Conservation (phyloP, 2,329 filamentous ascomycete genomes). For the Blastomyces silverae region DNA sequence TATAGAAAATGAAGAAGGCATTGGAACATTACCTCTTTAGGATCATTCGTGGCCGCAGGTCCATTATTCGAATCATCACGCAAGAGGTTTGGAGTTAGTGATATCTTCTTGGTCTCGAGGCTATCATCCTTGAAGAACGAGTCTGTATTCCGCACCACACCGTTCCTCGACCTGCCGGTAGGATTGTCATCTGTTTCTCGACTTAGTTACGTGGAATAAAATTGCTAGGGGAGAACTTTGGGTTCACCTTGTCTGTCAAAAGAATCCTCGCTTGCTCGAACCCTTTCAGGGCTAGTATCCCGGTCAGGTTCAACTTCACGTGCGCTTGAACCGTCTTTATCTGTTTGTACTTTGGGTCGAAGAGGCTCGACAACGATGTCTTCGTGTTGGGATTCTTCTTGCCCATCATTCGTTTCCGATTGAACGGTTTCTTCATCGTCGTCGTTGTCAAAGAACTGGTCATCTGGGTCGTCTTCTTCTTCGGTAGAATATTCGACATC, state of each 20-base stretch:
- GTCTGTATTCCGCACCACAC: slow-evolving; percentile 82
- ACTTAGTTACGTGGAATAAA: slow-evolving; percentile 4
- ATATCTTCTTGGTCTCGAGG: slow-evolving; percentile 94
- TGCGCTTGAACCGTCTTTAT: slow-evolving; percentile 27
- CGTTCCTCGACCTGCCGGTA: slow-evolving; percentile 62
- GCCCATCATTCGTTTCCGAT: slow-evolving; percentile 29
- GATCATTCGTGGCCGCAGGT: slow-evolving; percentile 27
- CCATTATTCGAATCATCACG: slow-evolving; percentile 60
- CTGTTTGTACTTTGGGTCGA: slow-evolving; percentile 38
- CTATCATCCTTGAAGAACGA: slow-evolving; percentile 97
- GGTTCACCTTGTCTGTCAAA: slow-evolving; percentile 45
- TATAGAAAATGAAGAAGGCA: neutral
- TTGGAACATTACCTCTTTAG: slow-evolving; percentile 34
- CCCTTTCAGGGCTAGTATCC: slow-evolving; percentile 33
- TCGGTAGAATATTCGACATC: slow-evolving; percentile 78
- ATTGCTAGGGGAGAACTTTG: neutral
- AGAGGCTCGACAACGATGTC: slow-evolving; percentile 42
- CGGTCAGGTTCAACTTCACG: slow-evolving; percentile 28
- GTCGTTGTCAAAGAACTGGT: slow-evolving; percentile 44
- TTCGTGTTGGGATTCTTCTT: slow-evolving; percentile 33
- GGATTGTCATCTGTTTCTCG: slow-evolving; percentile 27
- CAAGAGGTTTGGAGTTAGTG: slow-evolving; percentile 83
- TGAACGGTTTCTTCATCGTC: slow-evolving; percentile 32
- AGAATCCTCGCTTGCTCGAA: slow-evolving; percentile 60
- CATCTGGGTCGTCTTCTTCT: slow-evolving; percentile 51